phyloP scores from a whole-genome alignment of 2,329 filamentous ascomycete genomes.

The Penicillium sp. region DNA sequence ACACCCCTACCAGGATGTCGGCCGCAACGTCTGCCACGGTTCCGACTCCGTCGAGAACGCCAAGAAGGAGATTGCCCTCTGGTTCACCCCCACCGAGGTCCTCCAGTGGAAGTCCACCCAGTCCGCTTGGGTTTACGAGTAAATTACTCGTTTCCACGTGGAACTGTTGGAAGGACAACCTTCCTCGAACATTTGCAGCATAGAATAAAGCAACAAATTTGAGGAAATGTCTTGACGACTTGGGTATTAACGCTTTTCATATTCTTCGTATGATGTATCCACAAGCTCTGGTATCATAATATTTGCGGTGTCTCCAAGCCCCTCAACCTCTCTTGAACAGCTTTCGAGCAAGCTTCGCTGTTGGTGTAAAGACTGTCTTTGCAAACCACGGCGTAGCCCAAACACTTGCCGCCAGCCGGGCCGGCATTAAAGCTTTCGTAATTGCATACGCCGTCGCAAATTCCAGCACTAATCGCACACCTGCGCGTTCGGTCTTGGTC shows the following conservation, averaged over 20 bases:
- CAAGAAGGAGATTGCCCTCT: conserved; percentile 99
- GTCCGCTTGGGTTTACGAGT: conserved; percentile 96
- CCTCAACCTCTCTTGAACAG: conserved; percentile 37
- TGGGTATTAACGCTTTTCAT: conserved; percentile 17
- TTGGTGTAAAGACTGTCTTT: conserved; percentile 58
- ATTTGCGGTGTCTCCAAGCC: neutral
- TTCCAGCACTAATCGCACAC: conserved; percentile 60
- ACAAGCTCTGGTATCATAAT: conserved; percentile 2
- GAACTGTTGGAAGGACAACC: conserved; percentile 17
- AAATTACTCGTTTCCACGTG: conserved; percentile 32
- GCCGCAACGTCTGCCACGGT: conserved; percentile 99
- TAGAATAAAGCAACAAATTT: conserved; percentile 18
- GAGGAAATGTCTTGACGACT: conserved; percentile 15
- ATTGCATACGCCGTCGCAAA: conserved; percentile 89
- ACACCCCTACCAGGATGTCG: conserved; percentile 61
- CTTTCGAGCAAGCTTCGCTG: conserved; percentile 42
- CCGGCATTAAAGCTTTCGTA: conserved; percentile 79
- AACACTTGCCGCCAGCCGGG: conserved; percentile 74
- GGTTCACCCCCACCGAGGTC: conserved; percentile 91
- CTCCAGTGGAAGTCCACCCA: conserved; percentile 80
- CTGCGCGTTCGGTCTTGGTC: conserved; percentile 37
- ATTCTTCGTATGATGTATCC: conserved; percentile 17
- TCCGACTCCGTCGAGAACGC: conserved; percentile 98
- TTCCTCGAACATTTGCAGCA: conserved; percentile 14
- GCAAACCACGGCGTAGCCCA: conserved; percentile 96